Percentiles rank a stretch among this genome's conserved stretches.
These are phyloP conservation scores for Nannizzia gypsea DNA, from an alignment of 2,329 filamentous ascomycete genomes.

Conservation along the genomic window DNA sequence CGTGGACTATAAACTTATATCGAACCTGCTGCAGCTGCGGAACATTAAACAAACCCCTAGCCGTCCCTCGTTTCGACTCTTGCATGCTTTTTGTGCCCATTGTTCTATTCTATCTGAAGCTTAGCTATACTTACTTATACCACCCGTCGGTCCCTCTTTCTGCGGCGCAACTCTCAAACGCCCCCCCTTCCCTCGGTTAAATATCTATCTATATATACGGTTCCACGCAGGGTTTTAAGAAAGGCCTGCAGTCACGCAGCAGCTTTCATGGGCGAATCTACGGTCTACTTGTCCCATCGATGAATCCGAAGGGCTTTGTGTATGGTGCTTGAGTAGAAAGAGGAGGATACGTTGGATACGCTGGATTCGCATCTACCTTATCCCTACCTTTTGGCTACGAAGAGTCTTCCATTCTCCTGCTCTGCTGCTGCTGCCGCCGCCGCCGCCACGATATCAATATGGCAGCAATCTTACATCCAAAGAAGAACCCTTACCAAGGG, in stretches of 20 bases:
- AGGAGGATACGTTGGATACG: not conserved
- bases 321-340: not conserved
- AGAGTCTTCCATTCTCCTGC: not conserved
- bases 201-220: not conserved
- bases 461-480: not conserved
- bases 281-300: not conserved
- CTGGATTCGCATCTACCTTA: not conserved
- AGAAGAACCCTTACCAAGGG: conserved; percentile 23
- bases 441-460: not conserved
- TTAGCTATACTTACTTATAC: not conserved
- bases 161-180: too few relatives aligned
- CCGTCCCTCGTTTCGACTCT: not conserved
- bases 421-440: too few relatives aligned
- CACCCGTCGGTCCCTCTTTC: not conserved
- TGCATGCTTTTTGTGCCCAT: too few relatives aligned
- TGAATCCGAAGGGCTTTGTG: not conserved
- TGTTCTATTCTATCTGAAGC: not conserved
- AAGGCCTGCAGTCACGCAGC: not conserved
- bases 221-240: not conserved
- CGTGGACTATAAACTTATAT: not conserved
- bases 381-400: not conserved
- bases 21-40: not conserved
- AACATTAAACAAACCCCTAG: not conserved
- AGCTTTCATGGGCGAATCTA: not conserved
- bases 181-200: not conserved